A percentile compares a stretch with the other conserved stretches of the same genome.
phyloP scores from a whole-genome alignment of 768 basidiomycete genomes.

The Suillus fuscotomentosus region DNA sequence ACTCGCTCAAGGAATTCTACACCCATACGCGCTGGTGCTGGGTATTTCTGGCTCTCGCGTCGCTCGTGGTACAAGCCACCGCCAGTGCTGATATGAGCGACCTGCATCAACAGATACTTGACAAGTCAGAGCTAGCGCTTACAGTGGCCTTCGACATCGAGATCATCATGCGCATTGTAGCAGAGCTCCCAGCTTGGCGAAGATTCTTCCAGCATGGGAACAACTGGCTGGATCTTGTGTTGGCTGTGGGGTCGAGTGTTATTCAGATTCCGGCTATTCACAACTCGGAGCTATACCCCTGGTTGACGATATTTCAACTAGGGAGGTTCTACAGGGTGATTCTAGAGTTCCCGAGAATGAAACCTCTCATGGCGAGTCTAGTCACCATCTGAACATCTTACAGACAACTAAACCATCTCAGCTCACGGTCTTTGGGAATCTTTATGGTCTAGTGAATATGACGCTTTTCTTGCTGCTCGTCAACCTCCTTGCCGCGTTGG shows the following conservation, averaged over 20 bases:
- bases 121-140: conserved; percentile 69
- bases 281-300: conserved; percentile 65
- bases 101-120: conserved; percentile 48
- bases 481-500: conserved; percentile 82
- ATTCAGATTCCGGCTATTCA: conserved; percentile 85
- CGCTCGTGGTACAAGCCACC: conserved; percentile 72
- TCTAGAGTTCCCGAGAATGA: conserved; percentile 87
- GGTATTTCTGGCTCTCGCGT: conserved; percentile 71
- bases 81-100: conserved; percentile 49
- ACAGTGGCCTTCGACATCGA: conserved; percentile 88
- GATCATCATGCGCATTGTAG: conserved; percentile 71
- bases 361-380: conserved; percentile 67
- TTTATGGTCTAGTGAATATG: conserved; percentile 92
- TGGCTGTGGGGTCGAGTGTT: conserved; percentile 73
- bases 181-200: conserved; percentile 80
- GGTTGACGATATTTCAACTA: conserved; percentile 89
- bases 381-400: neutral
- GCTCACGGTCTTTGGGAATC: conserved; percentile 89
- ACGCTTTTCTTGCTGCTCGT: conserved; percentile 84
- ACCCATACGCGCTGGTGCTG: conserved; percentile 66
- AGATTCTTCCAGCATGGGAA: conserved; percentile 56
- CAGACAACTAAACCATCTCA: conserved; percentile 26
- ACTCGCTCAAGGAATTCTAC: conserved; percentile 54
- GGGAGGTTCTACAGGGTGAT: conserved; percentile 91
- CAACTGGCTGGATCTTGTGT: conserved; percentile 74